Conservation (phyloP, 768 basidiomycete species). For the Suillus brevipes region DNA sequence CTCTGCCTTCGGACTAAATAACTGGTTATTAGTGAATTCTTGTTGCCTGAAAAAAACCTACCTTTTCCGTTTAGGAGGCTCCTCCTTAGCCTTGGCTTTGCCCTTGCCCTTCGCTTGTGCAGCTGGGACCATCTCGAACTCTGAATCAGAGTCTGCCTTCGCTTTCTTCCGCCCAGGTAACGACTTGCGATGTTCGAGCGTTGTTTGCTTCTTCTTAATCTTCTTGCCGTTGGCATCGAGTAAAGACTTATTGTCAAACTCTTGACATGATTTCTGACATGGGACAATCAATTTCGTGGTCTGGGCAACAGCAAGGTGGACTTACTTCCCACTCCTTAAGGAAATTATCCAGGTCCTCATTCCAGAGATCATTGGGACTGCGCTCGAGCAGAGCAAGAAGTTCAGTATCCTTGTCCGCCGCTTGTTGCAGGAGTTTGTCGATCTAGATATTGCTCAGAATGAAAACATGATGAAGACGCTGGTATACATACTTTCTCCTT, state of each 20-base stretch:
- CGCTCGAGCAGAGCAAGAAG: conserved; percentile 75
- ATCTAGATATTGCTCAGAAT: conserved; percentile 50
- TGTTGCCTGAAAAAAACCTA: conserved; percentile 22
- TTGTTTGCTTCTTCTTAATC: conserved; percentile 57
- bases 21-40: conserved; percentile 12
- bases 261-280: conserved; percentile 39
- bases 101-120: conserved; percentile 40
- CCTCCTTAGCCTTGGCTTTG: conserved; percentile 40
- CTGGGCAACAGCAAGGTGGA: conserved; percentile 13
- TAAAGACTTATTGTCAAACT: conserved; percentile 45
- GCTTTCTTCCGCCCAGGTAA: conserved; percentile 40
- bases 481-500: conserved; percentile 70
- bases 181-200: conserved; percentile 56
- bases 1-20: conserved; percentile 33
- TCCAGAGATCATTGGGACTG: conserved; percentile 85
- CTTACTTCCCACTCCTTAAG: conserved; percentile 82
- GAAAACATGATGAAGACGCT: conserved; percentile 1
- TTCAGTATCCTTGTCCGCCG: conserved; percentile 80
- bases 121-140: conserved; percentile 32
- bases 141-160: conserved; percentile 41
- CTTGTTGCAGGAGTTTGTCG: conserved; percentile 78
- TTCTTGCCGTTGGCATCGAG: conserved; percentile 52
- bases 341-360: conserved; percentile 83
- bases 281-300: conserved; percentile 5
- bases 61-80: conserved; percentile 68